Percentiles rank a stretch among this genome's conserved stretches.
Conservation (phyloP, 306 rosid genomes). For the Castanospermum australe region DNA sequence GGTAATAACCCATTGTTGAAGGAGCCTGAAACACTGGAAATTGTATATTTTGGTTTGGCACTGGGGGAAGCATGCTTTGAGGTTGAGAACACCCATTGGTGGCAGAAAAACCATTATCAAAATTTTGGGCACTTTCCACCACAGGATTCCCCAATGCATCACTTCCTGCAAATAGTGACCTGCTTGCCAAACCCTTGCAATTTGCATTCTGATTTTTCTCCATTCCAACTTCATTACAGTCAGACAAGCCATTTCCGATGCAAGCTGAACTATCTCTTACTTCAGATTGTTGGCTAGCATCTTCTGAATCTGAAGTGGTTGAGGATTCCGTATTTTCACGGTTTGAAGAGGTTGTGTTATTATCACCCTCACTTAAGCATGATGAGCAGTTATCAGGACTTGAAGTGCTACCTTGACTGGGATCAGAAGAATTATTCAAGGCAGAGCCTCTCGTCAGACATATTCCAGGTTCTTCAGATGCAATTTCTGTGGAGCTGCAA, state of each 20-base stretch:
- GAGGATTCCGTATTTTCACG: constrained; percentile 61
- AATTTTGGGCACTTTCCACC: constrained; percentile 36
- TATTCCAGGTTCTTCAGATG: constrained; percentile 26
- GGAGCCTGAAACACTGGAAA: constrained; percentile 77
- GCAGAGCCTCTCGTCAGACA: constrained; percentile 12
- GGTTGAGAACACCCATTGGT: constrained; percentile 59
- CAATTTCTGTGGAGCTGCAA: constrained; percentile 24
- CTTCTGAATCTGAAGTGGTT: constrained; percentile 65
- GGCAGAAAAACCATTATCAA: constrained; percentile 54
- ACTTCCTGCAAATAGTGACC: constrained; percentile 33
- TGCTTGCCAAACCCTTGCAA: constrained; percentile 25
- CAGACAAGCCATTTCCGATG: constrained; percentile 51
- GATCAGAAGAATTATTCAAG: constrained; percentile 31
- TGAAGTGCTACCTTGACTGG: constrained; percentile 27
- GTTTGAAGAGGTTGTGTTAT: constrained; percentile 49
- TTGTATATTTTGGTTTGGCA: constrained; percentile 63
- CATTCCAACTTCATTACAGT: constrained; percentile 30
- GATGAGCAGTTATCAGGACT: constrained; percentile 61
- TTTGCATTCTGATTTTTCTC: constrained; percentile 24
- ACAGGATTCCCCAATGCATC: constrained; percentile 37
- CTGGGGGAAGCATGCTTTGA: constrained; percentile 54
- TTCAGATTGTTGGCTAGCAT: constrained; percentile 61
- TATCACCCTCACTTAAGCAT: constrained; percentile 66
- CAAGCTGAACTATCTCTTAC: constrained; percentile 42
- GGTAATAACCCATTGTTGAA: constrained; percentile 76